Percentiles rank a stretch among this genome's conserved stretches.
These are phyloP conservation scores for Arabidopsis hybrid DNA, from an alignment of 441 rosid species.

Conservation along the genomic window DNA sequence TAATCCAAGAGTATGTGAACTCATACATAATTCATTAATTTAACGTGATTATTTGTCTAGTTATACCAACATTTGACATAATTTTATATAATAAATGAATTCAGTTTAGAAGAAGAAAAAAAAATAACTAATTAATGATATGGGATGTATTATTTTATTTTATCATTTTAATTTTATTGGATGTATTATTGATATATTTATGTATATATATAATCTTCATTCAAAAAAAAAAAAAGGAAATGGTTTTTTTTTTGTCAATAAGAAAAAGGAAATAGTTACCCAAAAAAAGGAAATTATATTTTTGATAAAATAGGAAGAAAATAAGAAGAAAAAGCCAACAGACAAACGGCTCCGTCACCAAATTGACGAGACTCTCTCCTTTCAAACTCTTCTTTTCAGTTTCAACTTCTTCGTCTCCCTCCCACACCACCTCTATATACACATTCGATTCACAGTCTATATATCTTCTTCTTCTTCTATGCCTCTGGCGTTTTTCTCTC, in stretches of 20 bases:
- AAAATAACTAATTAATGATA: background rate
- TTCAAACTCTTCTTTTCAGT: constrained; percentile 45
- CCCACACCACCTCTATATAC: background rate
- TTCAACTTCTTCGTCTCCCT: constrained; percentile 46
- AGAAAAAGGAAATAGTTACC: background rate
- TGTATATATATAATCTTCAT: too few relatives aligned
- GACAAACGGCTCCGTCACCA: constrained; percentile 40
- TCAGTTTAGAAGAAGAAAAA: background rate
- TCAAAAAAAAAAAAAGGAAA: background rate
- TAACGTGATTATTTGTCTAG: background rate
- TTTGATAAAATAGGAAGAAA: constrained; percentile 12
- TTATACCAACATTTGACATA: too few relatives aligned
- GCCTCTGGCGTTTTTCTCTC: constrained; percentile 34
- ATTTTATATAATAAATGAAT: too few relatives aligned
- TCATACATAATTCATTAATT: background rate
- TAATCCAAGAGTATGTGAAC: background rate
- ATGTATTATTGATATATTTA: background rate
- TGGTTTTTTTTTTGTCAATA: too few relatives aligned
- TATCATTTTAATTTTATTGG: background rate
- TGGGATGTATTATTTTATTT: background rate
- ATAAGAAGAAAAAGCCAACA: constrained; percentile 13
- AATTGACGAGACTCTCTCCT: background rate
- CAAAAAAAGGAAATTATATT: background rate
- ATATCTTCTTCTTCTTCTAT: constrained; percentile 13
- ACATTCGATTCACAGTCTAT: background rate